phyloP scores from a whole-genome alignment of 192 early-diverging fungal genomes.

The Coemansia sp. region DNA sequence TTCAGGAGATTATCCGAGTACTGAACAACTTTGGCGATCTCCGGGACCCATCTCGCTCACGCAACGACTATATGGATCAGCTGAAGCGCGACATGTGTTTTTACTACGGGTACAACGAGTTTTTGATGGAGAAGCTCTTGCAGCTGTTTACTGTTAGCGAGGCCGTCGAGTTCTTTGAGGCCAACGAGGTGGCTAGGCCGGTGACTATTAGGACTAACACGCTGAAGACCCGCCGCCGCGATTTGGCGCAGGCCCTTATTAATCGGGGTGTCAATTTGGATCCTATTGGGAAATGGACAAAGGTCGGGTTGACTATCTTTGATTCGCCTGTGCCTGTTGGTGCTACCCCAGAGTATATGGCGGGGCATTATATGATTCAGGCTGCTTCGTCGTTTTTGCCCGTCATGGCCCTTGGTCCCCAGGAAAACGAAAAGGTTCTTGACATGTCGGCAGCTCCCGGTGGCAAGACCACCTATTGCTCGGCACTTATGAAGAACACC shows the following conservation, averaged over 20 bases:
- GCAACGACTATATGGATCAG: constrained; percentile 83
- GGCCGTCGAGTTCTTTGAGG: constrained; percentile 97
- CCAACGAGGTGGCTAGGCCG: constrained; percentile 94
- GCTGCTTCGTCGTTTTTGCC: constrained; percentile 97
- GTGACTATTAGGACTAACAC: constrained; percentile 98
- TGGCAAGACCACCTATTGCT: constrained; percentile 96
- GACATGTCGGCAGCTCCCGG: constrained; percentile 99
- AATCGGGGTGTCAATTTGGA: constrained; percentile 97
- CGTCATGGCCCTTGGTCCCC: constrained; percentile 91
- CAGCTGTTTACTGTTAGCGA: constrained; percentile 88
- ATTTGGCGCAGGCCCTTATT: constrained; percentile 91
- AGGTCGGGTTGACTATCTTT: constrained; percentile 95
- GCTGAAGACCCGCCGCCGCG: constrained; percentile 87
- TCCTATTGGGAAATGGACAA: constrained; percentile 97
- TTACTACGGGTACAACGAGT: constrained; percentile 96
- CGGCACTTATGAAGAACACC: constrained; percentile 95
- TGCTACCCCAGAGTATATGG: constrained; percentile 98
- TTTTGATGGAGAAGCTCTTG: constrained; percentile 86
- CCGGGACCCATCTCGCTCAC: constrained; percentile 67
- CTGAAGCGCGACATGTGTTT: constrained; percentile 84
- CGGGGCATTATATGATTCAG: constrained; percentile 99
- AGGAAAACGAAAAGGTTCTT: constrained; percentile 89
- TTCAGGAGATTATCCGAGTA: constrained; percentile 86
- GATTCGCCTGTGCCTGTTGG: constrained; percentile 94
- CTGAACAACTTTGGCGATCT: constrained; percentile 88